Base-by-base conservation (phyloP, 805 yeast species). In the Maudiozyma bulderi region DNA sequence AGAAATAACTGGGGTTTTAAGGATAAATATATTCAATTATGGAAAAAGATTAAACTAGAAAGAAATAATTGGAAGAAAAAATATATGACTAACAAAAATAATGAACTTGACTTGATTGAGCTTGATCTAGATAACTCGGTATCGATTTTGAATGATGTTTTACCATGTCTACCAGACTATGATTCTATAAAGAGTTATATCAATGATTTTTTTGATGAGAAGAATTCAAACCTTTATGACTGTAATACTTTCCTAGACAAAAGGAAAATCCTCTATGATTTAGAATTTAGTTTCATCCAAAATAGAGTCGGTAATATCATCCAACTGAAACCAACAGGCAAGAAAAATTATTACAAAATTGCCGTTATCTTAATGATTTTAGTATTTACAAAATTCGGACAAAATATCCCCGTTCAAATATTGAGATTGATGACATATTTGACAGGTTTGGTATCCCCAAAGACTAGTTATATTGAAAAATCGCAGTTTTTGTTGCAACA, bases 401-500 rank as follows among this genome's bases (percentile, higher is more conserved):
- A 43, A 14, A 28, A 40, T 10, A 33, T 53, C 1, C 69, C 69
- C 6, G 35, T 42, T 1, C 41, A 58, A 3, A 37, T 65, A 8
- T 45, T 49, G n/a, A 43, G 48, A 15, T 59, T 64, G 30, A 45
- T 57, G 10, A 52, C 56, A 1, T 54, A 51, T 43, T 40, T 66
- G 34, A 49, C 53, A n/a, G 70, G 70, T 2, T 54, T 58, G 20
- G 39, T 56, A 6, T 54, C 64, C 6, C 56, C 57, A 1, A 66
- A 66, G 44, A 52, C 52, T 9, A 58, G 52, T 47, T 65, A 51
- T 40, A 32, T 64, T 6, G 69, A 66, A 45, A 56, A 60, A 29
- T 73, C 60, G 1, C 69, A 66, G 35, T 65, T 60, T 47, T 44
- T 63, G 8, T 37, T 64, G 15, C 46, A 64, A n/a, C 45, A 58